Base-by-base conservation (phyloP, 208 protist genomes). In the Strigomonas galati region DNA sequence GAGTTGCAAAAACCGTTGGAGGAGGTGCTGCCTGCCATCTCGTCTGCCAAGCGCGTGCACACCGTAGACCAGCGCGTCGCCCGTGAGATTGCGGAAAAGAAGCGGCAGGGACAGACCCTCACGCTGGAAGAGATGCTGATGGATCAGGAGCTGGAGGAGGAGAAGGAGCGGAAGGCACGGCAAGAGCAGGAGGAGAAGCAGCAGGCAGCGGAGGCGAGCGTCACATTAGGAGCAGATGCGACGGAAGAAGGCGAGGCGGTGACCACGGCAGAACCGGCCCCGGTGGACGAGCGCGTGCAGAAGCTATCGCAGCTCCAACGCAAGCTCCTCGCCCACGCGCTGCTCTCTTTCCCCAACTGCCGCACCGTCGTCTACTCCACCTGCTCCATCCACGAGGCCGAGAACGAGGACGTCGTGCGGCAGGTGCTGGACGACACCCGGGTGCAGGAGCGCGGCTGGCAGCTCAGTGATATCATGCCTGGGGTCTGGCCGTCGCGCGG, bases 301-400 rank as follows among this genome's bases (percentile, higher is more conserved):
- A 89, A 89, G 52, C 79, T 97, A 30, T 72, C 87, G 9, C 74
- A 76, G 15, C 65, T 97, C 35, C 93, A 97, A 75, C 77, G 80
- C n/a, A 94, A 91, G 67, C 71, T 97, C 1, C 70, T 97, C 4
- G 74, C 78, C 15, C 93, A 97, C 62, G 78, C 91, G 12, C 71
- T 97, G 9, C 78, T 96, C 10, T 92, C 84, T 10, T 97, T 97
- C 58, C 81, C 91, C 23, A 82, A 89, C 65, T 94, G 89, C 66
- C 81, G 88, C 65, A 83, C 81, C 17, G 85, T 97, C 21, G 87
- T 95, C 17, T 97, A 97, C 77, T 96, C 90, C 4, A 97, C 93
- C 12, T 97, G 93, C 74, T 95, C 86, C 10, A 75, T 96, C 15
- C 83, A 97, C 63, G 85, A 93, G 74, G 84, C 71, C 59, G 93